These are phyloP conservation scores for Lepidium aucheri DNA, from an alignment of 345 rosid genomes.

Conservation along the genomic window DNA sequence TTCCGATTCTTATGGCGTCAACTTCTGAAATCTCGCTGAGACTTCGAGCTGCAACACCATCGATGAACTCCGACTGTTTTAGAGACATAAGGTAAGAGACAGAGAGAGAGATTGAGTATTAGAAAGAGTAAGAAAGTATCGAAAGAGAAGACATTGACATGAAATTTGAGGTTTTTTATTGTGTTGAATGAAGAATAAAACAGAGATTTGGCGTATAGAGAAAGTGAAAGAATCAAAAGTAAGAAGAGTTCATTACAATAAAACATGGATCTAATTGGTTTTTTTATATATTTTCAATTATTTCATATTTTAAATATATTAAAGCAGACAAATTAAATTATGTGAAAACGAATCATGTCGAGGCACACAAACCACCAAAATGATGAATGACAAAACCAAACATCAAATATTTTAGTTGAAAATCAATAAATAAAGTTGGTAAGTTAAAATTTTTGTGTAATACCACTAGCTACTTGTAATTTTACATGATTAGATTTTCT, in stretches of 20 bases:
- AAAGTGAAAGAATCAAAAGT: slow-evolving; percentile 17
- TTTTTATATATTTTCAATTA: background rate
- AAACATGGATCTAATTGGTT: too few species aligned
- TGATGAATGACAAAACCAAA: slow-evolving; percentile 16
- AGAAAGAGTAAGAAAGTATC: background rate
- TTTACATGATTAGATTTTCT: background rate
- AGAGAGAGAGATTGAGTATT: background rate
- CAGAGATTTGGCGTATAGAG: slow-evolving; percentile 9
- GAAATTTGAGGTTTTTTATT: slow-evolving; percentile 7
- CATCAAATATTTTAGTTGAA: background rate
- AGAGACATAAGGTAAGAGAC: slow-evolving; percentile 18
- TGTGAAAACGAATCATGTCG: background rate
- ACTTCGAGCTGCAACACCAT: slow-evolving; percentile 34
- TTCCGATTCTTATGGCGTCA: slow-evolving; percentile 36
- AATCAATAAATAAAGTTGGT: background rate
- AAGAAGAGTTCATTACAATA: background rate
- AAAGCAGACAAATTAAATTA: background rate
- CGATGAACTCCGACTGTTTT: slow-evolving; percentile 9
- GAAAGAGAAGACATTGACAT: slow-evolving; percentile 10
- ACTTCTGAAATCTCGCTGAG: slow-evolving; percentile 59
- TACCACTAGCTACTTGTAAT: background rate
- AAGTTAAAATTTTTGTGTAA: background rate
- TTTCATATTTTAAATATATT: background rate
- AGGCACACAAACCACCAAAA: slow-evolving; percentile 6
- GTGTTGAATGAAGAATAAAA: slow-evolving; percentile 16